A percentile compares a stretch with the other conserved stretches of the same genome.
Conservation (phyloP, 2,329 filamentous ascomycete species). For the Aspergillus texensis region DNA sequence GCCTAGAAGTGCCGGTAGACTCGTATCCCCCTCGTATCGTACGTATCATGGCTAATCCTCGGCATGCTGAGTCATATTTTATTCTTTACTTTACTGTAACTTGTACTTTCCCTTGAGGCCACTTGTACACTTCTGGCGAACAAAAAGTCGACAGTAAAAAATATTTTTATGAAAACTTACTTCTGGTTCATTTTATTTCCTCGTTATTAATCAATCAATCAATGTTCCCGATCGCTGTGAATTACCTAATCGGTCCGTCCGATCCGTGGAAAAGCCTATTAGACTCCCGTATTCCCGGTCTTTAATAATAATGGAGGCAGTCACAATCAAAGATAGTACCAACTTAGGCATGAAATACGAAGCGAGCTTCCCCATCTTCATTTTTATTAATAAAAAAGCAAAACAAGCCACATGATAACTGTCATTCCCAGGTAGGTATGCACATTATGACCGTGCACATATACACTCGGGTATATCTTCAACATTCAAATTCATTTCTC, state of each 20-base stretch:
- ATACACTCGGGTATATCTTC: background rate
- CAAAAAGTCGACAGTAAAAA: background rate
- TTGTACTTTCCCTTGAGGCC: constrained; percentile 1
- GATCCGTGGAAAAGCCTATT: constrained; percentile 12
- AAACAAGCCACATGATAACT: background rate
- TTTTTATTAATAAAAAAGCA: background rate
- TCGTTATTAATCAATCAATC: background rate
- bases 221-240: constrained; percentile 4
- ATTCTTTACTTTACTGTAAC: background rate
- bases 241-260: constrained; percentile 12
- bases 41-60: constrained; percentile 9
- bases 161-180: background rate
- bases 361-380: background rate
- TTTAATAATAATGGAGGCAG: background rate
- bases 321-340: background rate
- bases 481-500: background rate
- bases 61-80: constrained; percentile 11
- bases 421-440: background rate
- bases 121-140: constrained; percentile 6
- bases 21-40: constrained; percentile 4
- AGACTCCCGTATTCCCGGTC: background rate
- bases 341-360: background rate
- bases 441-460: background rate
- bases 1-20: constrained; percentile 12
- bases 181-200: background rate